These are phyloP conservation scores for Exophiala alcalophila DNA, from an alignment of 2,329 filamentous ascomycete genomes.

Conservation along the genomic window DNA sequence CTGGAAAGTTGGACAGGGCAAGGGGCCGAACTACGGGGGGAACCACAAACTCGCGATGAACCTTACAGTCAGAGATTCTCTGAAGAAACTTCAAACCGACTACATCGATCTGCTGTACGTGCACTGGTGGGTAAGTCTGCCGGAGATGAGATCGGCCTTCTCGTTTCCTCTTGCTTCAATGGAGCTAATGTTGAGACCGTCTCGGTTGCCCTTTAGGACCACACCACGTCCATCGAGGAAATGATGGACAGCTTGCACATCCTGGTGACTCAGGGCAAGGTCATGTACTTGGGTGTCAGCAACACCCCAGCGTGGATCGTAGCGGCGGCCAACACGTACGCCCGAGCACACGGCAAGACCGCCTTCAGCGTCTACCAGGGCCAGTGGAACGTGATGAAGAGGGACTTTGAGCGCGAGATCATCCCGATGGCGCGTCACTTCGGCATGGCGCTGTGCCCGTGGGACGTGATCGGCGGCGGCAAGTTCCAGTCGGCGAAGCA, in stretches of 20 bases:
- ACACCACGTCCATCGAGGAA: constrained; percentile 39
- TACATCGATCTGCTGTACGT: constrained; percentile 56
- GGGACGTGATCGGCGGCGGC: constrained; percentile 57
- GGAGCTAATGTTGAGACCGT: too few species aligned
- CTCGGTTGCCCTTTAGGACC: constrained; percentile 42
- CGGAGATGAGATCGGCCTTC: too few species aligned
- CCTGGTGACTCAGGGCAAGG: constrained; percentile 41
- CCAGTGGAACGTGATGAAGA: constrained; percentile 39
- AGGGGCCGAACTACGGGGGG: constrained; percentile 43
- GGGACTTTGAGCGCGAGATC: constrained; percentile 44
- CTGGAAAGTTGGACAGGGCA: constrained; percentile 39
- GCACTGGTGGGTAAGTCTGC: constrained; percentile 50
- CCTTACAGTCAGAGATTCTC: constrained; percentile 43
- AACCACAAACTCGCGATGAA: constrained; percentile 46
- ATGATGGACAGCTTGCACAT: constrained; percentile 42
- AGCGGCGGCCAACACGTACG: constrained; percentile 41
- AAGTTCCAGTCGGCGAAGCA: constrained; percentile 51
- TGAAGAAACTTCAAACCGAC: constrained; percentile 51
- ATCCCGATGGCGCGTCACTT: constrained; percentile 42
- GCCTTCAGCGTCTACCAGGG: constrained; percentile 42
- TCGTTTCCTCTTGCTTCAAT: neutral
- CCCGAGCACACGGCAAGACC: constrained; percentile 40
- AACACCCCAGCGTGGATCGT: constrained; percentile 44
- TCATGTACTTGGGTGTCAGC: constrained; percentile 43
- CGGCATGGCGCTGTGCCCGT: constrained; percentile 53